These are phyloP conservation scores for Salvia miltiorrhiza DNA, from an alignment of 257 asterid genomes.

Conservation along the genomic window DNA sequence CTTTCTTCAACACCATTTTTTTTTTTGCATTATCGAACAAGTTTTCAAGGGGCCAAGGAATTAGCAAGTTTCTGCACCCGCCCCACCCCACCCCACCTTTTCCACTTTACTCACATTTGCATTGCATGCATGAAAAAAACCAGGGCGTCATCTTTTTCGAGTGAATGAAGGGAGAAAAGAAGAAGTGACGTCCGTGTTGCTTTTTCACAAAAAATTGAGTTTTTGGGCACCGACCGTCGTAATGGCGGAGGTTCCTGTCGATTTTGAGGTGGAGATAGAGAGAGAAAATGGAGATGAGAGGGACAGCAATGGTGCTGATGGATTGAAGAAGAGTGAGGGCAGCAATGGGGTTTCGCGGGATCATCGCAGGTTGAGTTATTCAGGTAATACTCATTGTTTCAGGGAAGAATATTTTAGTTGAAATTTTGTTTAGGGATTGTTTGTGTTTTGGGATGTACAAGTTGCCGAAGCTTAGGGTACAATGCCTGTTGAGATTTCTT, in stretches of 20 bases:
- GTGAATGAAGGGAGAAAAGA: neutral
- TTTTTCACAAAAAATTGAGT: neutral
- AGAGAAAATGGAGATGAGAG: constrained; percentile 28
- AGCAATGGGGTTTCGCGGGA: constrained; percentile 25
- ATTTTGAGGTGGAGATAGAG: constrained; percentile 37
- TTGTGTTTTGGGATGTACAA: constrained; percentile 20
- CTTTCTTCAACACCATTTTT: constrained; percentile 3
- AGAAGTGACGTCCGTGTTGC: neutral
- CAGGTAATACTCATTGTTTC: constrained; percentile 36
- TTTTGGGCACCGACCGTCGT: neutral
- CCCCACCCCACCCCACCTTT: constrained; percentile 4
- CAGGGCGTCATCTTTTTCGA: constrained; percentile 22
- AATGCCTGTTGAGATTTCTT: neutral
- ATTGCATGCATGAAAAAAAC: constrained; percentile 34
- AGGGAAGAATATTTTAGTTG: neutral
- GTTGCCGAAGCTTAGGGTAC: constrained; percentile 22
- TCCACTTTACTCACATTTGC: constrained; percentile 22
- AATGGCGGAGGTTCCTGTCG: constrained; percentile 38
- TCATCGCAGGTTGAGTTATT: constrained; percentile 22
- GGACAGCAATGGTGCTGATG: constrained; percentile 8
- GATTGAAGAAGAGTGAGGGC: constrained; percentile 16
- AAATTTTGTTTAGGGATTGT: neutral
- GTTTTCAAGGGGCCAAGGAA: neutral
- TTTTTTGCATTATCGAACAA: neutral
- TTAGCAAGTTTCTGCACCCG: constrained; percentile 4